Evolutionary conservation across 2,329 filamentous ascomycete genomes (phyloP).

Genomic region (Colletotrichum camelliae): DNA sequence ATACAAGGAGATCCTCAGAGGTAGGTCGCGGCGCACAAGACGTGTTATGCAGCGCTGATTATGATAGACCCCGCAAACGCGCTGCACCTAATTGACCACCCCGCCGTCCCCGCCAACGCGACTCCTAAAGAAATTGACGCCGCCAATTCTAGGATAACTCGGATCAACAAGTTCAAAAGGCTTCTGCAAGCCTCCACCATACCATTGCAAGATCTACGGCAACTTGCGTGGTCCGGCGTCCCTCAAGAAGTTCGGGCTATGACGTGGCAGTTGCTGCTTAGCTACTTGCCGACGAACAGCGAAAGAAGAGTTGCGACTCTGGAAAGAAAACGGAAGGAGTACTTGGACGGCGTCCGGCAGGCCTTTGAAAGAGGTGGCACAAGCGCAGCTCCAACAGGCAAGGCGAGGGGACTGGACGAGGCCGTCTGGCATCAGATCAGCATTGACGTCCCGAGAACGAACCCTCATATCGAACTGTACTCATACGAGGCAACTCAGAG

Average conservation of each 20-base stretch:
- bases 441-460: slow-evolving; percentile 95
- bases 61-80: slow-evolving; percentile 82
- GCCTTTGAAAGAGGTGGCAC: slow-evolving; percentile 66
- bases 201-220: slow-evolving; percentile 80
- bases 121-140: slow-evolving; percentile 84
- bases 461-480: slow-evolving; percentile 94
- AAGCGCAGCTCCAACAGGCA: slow-evolving; percentile 39
- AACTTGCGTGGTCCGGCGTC: slow-evolving; percentile 91
- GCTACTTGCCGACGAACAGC: slow-evolving; percentile 95
- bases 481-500: slow-evolving; percentile 95
- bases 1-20: slow-evolving; percentile 92
- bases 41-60: slow-evolving; percentile 18
- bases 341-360: slow-evolving; percentile 86
- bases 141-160: slow-evolving; percentile 84
- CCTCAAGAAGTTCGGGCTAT: slow-evolving; percentile 96
- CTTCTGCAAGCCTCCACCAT: slow-evolving; percentile 93
- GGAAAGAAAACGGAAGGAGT: slow-evolving; percentile 95
- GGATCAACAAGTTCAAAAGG: slow-evolving; percentile 98
- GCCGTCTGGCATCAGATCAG: slow-evolving; percentile 99
- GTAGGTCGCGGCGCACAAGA: slow-evolving; percentile 37
- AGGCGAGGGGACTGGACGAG: slow-evolving; percentile 80
- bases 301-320: slow-evolving; percentile 89
- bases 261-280: slow-evolving; percentile 97
- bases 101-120: slow-evolving; percentile 74
- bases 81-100: slow-evolving; percentile 90